Evolutionary conservation across 2,329 filamentous ascomycete genomes (phyloP).

Genomic region (Neonectria punicea): DNA sequence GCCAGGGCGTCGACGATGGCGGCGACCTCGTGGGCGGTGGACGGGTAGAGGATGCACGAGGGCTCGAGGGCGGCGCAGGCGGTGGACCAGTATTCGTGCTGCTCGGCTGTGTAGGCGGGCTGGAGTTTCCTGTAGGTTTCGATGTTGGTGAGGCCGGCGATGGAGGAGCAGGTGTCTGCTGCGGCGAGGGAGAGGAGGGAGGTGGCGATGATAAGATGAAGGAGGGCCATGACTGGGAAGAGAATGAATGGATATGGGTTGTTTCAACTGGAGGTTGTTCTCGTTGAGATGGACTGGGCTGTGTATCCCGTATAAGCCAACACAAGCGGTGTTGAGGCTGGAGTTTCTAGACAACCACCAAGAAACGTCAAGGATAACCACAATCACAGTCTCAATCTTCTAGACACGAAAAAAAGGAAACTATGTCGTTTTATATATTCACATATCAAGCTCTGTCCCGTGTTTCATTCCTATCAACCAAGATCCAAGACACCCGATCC

Average conservation of each 20-base stretch:
- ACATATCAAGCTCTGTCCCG: too few relatives aligned
- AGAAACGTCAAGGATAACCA: too few relatives aligned
- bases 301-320: too few relatives aligned
- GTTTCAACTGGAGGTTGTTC: background rate
- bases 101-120: slow-evolving; percentile 49
- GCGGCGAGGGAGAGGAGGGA: background rate
- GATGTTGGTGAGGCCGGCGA: slow-evolving; percentile 13
- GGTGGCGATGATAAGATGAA: background rate
- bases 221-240: background rate
- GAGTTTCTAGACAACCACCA: too few relatives aligned
- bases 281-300: background rate
- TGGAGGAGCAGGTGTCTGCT: slow-evolving; percentile 21
- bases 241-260: background rate
- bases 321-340: too few relatives aligned
- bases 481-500: too few relatives aligned
- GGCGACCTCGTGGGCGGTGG: slow-evolving; percentile 61
- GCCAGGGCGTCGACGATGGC: slow-evolving; percentile 61
- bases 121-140: slow-evolving; percentile 29
- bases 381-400: too few relatives aligned
- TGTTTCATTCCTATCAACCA: too few relatives aligned
- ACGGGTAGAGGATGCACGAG: slow-evolving; percentile 59
- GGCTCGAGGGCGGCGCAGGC: slow-evolving; percentile 56
- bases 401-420: too few relatives aligned
- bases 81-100: slow-evolving; percentile 59
- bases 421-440: too few relatives aligned